Conservation (phyloP, 2,329 filamentous ascomycete species). For the Diaporthe australafricana region DNA sequence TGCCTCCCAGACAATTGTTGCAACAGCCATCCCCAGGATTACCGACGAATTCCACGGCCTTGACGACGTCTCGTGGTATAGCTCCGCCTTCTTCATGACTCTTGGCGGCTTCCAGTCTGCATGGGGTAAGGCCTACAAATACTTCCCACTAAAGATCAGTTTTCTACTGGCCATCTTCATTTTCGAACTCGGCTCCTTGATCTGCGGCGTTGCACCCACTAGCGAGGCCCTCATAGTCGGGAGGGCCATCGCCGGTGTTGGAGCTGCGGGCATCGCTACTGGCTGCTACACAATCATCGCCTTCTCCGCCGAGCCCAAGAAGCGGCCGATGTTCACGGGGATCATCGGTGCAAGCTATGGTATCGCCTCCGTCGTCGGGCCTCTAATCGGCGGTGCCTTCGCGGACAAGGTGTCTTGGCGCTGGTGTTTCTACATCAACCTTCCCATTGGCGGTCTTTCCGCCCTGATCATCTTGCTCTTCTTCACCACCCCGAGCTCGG, state of each 20-base stretch:
- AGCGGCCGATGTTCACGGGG: conserved; percentile 40
- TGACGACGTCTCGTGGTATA: conserved; percentile 59
- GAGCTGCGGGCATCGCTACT: conserved; percentile 37
- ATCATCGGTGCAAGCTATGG: conserved; percentile 37
- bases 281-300: conserved; percentile 39
- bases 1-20: conserved; percentile 52
- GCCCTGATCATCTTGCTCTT: conserved; percentile 45
- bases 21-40: conserved; percentile 51
- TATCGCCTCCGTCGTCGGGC: conserved; percentile 43
- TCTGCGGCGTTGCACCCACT: conserved; percentile 53
- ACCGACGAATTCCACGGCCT: conserved; percentile 51
- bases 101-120: conserved; percentile 41
- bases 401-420: conserved; percentile 43
- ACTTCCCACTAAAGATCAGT: conserved; percentile 54
- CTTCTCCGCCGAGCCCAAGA: conserved; percentile 40
- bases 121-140: conserved; percentile 47
- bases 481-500: conserved; percentile 50
- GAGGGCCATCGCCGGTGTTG: conserved; percentile 36
- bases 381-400: conserved; percentile 44
- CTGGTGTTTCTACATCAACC: conserved; percentile 48
- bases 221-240: conserved; percentile 39
- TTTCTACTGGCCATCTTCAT: conserved; percentile 53
- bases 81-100: conserved; percentile 53
- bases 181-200: conserved; percentile 58
- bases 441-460: conserved; percentile 46